phyloP scores from a whole-genome alignment of 768 basidiomycete genomes.

The Naematelia aurantialba region DNA sequence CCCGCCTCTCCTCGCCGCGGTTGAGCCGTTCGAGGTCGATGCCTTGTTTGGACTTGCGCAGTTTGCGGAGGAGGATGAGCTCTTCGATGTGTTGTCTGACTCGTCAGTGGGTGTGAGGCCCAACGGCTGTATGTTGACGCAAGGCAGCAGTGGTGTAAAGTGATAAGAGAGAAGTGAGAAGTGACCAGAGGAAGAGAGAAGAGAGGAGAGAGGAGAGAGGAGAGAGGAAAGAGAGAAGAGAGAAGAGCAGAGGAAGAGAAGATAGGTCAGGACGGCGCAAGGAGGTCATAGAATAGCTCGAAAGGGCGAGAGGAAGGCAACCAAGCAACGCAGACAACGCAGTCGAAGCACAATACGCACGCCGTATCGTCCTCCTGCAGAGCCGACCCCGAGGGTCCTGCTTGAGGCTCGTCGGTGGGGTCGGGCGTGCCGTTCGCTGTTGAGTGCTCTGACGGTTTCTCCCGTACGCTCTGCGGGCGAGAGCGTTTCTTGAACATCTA shows the following conservation, averaged over 20 bases:
- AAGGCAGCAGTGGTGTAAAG: neutral
- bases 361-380: slow-evolving; percentile 37
- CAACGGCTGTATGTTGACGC: neutral
- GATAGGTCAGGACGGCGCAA: neutral
- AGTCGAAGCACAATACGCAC: too few species aligned
- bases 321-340: too few species aligned
- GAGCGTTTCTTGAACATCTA: slow-evolving; percentile 53
- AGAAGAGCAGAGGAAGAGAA: neutral
- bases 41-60: slow-evolving; percentile 65
- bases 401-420: slow-evolving; percentile 3
- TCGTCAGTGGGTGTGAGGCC: neutral
- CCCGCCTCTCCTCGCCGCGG: slow-evolving; percentile 67
- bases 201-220: neutral
- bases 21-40: slow-evolving; percentile 82
- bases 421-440: slow-evolving; percentile 5
- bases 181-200: neutral
- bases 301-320: too few species aligned
- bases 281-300: too few species aligned
- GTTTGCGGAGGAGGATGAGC: slow-evolving; percentile 74
- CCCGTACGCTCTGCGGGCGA: slow-evolving; percentile 45
- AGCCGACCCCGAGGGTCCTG: slow-evolving; percentile 8
- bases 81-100: slow-evolving; percentile 60
- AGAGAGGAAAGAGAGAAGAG: neutral
- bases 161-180: neutral
- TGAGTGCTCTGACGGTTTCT: slow-evolving; percentile 25